These are phyloP conservation scores for Triticum dicoccoides DNA, from an alignment of 176 grass and related monocot species.

Conservation along the genomic window DNA sequence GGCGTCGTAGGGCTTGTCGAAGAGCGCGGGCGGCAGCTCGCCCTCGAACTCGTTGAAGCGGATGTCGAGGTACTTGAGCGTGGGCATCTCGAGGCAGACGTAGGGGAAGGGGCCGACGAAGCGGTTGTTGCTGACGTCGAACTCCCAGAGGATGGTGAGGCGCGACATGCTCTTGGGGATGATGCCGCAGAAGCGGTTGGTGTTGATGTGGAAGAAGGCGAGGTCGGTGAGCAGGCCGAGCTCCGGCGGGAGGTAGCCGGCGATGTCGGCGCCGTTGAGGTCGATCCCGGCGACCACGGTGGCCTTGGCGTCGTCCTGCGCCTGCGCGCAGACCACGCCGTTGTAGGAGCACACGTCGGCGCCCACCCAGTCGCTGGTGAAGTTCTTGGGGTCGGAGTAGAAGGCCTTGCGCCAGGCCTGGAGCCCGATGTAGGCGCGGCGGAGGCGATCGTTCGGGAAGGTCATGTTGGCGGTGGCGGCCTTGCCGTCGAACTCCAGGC, in stretches of 20 bases:
- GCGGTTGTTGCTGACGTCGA: constrained; percentile 54
- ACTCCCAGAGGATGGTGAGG: constrained; percentile 16
- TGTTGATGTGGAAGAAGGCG: constrained; percentile 48
- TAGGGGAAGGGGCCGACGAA: constrained; percentile 31
- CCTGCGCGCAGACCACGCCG: constrained; percentile 31
- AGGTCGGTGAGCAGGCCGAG: constrained; percentile 35
- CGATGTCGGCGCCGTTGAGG: constrained; percentile 40
- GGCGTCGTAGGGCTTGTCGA: constrained; percentile 29
- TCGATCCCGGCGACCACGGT: constrained; percentile 29
- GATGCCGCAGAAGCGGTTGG: constrained; percentile 46
- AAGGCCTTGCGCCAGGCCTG: constrained; percentile 60
- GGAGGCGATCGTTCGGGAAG: constrained; percentile 43
- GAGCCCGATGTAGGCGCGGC: constrained; percentile 46
- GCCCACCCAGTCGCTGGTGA: constrained; percentile 44
- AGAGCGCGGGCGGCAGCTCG: constrained; percentile 40
- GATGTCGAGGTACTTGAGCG: constrained; percentile 55
- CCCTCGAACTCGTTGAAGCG: constrained; percentile 64
- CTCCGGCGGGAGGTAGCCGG: constrained; percentile 35
- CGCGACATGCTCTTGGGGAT: constrained; percentile 29
- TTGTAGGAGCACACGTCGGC: constrained; percentile 50
- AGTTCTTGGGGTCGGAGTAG: constrained; percentile 58
- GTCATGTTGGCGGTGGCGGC: neutral
- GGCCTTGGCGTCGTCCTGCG: constrained; percentile 30
- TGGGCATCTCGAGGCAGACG: neutral
- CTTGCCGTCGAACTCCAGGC: constrained; percentile 45